Percentiles rank a stretch among this genome's conserved stretches.
Conservation (phyloP, 2,329 filamentous ascomycete genomes). For the Colletotrichum sp. region DNA sequence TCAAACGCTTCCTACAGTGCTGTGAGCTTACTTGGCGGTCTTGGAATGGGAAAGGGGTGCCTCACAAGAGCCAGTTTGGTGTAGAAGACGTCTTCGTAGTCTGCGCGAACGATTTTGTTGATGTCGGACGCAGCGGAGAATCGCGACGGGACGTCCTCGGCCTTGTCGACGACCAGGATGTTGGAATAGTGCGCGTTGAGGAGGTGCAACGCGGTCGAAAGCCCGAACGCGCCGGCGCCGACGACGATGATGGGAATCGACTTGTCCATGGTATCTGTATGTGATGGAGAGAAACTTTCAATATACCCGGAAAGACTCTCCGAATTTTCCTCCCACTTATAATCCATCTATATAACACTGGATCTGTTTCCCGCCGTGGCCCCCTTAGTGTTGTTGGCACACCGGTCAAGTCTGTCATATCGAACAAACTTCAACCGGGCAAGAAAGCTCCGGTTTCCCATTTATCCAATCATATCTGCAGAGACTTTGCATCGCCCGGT, state of each 20-base stretch:
- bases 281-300: not conserved
- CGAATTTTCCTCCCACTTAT: not conserved
- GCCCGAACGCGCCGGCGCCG: conserved; percentile 55
- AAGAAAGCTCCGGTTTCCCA: not conserved
- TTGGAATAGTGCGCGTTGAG: conserved; percentile 45
- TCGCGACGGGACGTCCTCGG: conserved; percentile 41
- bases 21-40: conserved; percentile 21
- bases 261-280: not conserved
- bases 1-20: conserved; percentile 50
- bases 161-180: conserved; percentile 52
- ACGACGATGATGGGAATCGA: conserved; percentile 33
- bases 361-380: not conserved
- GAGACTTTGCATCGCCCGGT: not conserved
- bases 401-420: not conserved
- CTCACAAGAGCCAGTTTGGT: conserved; percentile 42
- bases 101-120: conserved; percentile 66
- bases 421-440: not conserved
- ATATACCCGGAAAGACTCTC: not conserved
- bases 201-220: conserved; percentile 55
- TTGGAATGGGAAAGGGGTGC: not conserved
- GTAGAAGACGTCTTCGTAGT: conserved; percentile 64
- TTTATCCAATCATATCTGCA: not conserved
- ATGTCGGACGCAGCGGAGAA: conserved; percentile 63
- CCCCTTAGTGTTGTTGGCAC: not conserved
- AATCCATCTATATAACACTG: not conserved